Base-by-base conservation (phyloP, 2,329 filamentous ascomycete genomes). In the Phyllosticta capitalensis region DNA sequence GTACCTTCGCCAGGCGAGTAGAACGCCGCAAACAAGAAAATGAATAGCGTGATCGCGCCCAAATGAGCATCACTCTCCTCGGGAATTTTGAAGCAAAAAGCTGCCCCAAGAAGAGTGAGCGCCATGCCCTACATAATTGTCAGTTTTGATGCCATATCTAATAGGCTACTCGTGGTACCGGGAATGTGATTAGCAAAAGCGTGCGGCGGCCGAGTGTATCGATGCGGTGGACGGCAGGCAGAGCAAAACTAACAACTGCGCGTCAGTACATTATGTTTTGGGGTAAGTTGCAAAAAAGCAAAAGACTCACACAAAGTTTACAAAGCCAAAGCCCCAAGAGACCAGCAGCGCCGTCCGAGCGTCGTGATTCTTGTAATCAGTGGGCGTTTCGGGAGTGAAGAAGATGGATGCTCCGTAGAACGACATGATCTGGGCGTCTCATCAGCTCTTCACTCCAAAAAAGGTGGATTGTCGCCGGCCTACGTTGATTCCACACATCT, bases 1-100 rank as follows among this genome's bases (percentile, higher is more conserved):
- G 1, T 48, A 58, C 56, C 73, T 66, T 74, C 72, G 19, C 73
- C 73, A 1, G 78, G 75, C 0, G 74, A 76, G 65, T 81, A 81
- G 26, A 77, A 75, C 12, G 80, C 74, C 63, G 79, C 79, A 65
- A 81, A 81, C 17, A 80, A 70, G 71, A 76, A 82, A 54, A 76
- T 71, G 59, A 71, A 72, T 1, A 70, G 68, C 9, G 73, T 74
- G 30, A 77, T 70, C 24, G 66, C 69, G 45, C 66, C 71, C 6
- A 65, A 60, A 2, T 63, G 60, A 10, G 60, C 53, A 7, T 68
- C 64, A 60, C 53, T 58, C 54, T 67, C 66, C 61, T 66, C 55
- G 56, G 14, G 58, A 63, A 70, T 66, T 26, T 71, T 70, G 30
- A 77, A 67, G 7, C 71, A 75, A 12, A 76, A 67, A 70, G 79